These are phyloP conservation scores for Aureobasidium zeae DNA, from an alignment of 2,329 filamentous ascomycete genomes.

Conservation along the genomic window DNA sequence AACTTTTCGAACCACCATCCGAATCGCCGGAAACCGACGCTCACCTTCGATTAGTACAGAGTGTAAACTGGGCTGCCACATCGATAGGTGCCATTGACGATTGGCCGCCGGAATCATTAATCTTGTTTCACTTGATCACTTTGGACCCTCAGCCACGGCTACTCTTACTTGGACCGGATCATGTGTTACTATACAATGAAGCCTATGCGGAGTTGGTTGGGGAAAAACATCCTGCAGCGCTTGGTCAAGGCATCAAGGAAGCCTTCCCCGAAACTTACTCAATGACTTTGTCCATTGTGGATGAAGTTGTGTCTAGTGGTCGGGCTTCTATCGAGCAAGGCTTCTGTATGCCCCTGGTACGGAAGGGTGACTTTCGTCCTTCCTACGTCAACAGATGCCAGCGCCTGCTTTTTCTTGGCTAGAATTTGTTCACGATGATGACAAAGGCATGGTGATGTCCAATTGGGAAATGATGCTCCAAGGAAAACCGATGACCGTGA, in stretches of 20 bases:
- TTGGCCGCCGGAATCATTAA: conserved; percentile 17
- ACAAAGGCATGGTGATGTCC: conserved; percentile 10
- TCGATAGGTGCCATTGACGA: conserved; percentile 11
- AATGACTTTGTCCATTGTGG: not conserved
- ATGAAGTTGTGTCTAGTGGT: not conserved
- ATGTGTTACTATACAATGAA: conserved; percentile 16
- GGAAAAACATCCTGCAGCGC: conserved; percentile 13
- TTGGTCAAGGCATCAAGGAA: not conserved
- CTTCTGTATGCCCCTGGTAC: not conserved
- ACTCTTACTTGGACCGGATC: conserved; percentile 15
- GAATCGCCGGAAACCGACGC: conserved; percentile 2
- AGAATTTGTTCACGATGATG: conserved; percentile 5
- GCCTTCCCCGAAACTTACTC: conserved; percentile 3
- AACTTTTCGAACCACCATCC: not conserved
- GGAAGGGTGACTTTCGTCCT: conserved; percentile 1
- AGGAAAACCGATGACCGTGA: conserved; percentile 8
- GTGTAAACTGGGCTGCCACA: conserved; percentile 17
- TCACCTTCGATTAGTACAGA: conserved; percentile 2
- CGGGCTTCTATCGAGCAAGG: not conserved
- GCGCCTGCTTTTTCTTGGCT: conserved; percentile 10
- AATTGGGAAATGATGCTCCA: conserved; percentile 2
- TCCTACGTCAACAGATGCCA: not conserved
- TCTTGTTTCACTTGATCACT: conserved; percentile 16
- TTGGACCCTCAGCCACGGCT: conserved; percentile 17
- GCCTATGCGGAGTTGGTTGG: conserved; percentile 15